Conservation (phyloP, 2,329 filamentous ascomycete genomes). For the Phyllosticta paracitricarpa region DNA sequence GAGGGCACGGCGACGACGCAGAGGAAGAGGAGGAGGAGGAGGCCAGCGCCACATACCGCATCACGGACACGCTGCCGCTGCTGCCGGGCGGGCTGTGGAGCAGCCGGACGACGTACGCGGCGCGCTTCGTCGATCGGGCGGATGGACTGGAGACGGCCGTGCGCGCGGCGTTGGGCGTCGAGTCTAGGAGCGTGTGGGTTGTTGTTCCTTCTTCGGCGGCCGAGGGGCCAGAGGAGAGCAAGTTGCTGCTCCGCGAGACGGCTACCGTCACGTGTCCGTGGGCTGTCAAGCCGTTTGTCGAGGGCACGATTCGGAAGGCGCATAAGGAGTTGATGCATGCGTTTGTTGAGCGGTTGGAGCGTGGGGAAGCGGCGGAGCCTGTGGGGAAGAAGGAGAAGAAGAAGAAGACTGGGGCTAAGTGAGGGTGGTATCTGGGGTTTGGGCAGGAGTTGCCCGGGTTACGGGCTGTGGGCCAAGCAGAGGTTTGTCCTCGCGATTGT, state of each 20-base stretch:
- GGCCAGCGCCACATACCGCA: not conserved
- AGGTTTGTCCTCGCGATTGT: too few relatives aligned
- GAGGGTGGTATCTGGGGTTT: too few relatives aligned
- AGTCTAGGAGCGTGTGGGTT: not conserved
- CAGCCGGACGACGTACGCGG: not conserved
- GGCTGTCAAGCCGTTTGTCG: constrained; percentile 1
- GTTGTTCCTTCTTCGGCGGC: not conserved
- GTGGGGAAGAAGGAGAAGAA: too few relatives aligned
- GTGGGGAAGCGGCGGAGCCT: not conserved
- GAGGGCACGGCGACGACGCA: too few relatives aligned
- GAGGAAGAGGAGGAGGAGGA: too few relatives aligned
- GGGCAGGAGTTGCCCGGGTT: too few relatives aligned
- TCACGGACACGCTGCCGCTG: not conserved
- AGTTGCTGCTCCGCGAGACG: not conserved
- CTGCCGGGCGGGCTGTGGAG: not conserved
- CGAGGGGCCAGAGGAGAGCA: not conserved
- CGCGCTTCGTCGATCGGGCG: not conserved
- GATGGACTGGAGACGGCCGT: not conserved
- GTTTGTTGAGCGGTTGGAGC: constrained; percentile 6
- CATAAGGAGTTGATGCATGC: not conserved
- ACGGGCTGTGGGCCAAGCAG: too few relatives aligned
- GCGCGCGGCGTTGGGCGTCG: constrained; percentile 2
- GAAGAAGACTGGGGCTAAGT: too few relatives aligned
- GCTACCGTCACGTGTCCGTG: not conserved
- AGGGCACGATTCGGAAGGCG: constrained; percentile 4